phyloP scores from a whole-genome alignment of 2,329 filamentous ascomycete genomes.

The Aureobasidium sp. region DNA sequence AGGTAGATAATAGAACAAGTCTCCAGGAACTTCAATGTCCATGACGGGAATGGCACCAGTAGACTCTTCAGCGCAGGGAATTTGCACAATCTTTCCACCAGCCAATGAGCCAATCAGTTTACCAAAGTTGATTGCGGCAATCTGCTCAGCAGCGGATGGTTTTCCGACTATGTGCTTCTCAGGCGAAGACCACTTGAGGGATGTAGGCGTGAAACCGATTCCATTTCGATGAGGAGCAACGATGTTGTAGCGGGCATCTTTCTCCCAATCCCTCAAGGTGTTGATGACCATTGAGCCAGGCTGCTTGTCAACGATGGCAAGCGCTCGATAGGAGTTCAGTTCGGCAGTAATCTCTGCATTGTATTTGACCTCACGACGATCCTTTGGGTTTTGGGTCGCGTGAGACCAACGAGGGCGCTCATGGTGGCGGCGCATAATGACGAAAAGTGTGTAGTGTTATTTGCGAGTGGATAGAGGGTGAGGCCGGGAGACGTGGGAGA shows the following conservation, averaged over 20 bases:
- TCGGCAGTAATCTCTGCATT: not conserved
- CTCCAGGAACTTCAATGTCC: not conserved
- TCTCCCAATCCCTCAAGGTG: not conserved
- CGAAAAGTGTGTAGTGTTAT: not conserved
- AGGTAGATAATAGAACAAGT: not conserved
- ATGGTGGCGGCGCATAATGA: not conserved
- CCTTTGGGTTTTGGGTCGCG: not conserved
- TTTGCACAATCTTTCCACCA: not conserved
- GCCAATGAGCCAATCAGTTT: not conserved
- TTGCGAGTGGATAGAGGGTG: not conserved
- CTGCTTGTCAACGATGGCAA: not conserved
- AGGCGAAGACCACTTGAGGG: not conserved
- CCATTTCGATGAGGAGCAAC: not conserved
- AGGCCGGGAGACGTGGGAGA: not conserved
- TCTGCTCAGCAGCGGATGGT: not conserved
- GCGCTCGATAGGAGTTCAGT: not conserved
- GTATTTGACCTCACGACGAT: not conserved
- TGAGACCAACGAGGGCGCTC: not conserved
- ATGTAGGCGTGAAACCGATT: not conserved
- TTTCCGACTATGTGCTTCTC: not conserved
- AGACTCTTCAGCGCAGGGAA: not conserved
- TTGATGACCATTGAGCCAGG: not conserved
- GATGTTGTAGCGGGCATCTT: not conserved
- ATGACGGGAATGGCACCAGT: constrained; percentile 4
- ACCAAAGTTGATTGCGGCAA: not conserved